Percentiles rank a stretch among this genome's conserved stretches.
These are phyloP conservation scores for Sergeia podlipaevii DNA, from an alignment of 208 protist species.

Conservation along the genomic window DNA sequence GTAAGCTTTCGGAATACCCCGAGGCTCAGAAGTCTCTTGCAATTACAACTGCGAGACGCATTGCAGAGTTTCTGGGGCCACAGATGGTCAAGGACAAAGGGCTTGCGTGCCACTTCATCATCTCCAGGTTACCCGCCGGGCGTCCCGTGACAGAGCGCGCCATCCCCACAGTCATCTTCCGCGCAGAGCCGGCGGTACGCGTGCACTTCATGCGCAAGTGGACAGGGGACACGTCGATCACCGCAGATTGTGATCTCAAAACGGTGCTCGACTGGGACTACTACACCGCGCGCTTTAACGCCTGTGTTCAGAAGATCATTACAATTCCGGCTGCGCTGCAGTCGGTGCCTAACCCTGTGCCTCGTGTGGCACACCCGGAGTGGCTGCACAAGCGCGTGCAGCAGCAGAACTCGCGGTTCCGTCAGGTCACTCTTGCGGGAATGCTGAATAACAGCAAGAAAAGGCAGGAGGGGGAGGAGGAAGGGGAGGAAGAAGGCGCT, in stretches of 20 bases:
- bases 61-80: conserved; percentile 98
- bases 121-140: conserved; percentile 94
- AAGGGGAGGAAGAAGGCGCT: not conserved
- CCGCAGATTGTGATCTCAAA: conserved; percentile 67
- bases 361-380: conserved; percentile 96
- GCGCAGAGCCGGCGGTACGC: conserved; percentile 82
- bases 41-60: conserved; percentile 96
- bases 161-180: conserved; percentile 98
- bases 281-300: conserved; percentile 96
- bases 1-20: conserved; percentile 95
- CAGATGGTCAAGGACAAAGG: conserved; percentile 98
- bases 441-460: conserved; percentile 48
- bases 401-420: conserved; percentile 74
- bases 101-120: conserved; percentile 97
- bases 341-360: conserved; percentile 95
- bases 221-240: conserved; percentile 79
- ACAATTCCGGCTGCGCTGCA: conserved; percentile 99
- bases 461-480: conserved; percentile 1
- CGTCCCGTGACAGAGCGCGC: conserved; percentile 97
- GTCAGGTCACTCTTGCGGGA: conserved; percentile 54
- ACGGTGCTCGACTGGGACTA: conserved; percentile 99
- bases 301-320: conserved; percentile 99
- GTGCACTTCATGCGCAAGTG: conserved; percentile 95
- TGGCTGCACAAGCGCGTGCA: conserved; percentile 95
- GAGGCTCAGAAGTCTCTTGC: conserved; percentile 98